A percentile compares a stretch with the other conserved stretches of the same genome.
Evolutionary conservation across 23 red algal genomes (phyloP).

Genomic region (Gracilaria domingensis): DNA sequence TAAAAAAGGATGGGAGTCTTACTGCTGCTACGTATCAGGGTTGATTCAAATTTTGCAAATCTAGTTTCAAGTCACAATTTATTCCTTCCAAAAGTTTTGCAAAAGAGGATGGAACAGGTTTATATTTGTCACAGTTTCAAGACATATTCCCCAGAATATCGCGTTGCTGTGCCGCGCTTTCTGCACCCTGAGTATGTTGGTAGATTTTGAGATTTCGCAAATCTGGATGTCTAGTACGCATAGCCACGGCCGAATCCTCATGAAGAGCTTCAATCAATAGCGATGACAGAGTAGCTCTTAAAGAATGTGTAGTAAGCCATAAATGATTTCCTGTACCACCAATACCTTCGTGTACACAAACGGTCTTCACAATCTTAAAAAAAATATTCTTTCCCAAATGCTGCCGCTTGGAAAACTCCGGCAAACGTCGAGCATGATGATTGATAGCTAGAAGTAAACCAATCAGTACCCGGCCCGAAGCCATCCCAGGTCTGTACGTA

Average conservation of each 20-base stretch:
- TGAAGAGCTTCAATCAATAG: not conserved
- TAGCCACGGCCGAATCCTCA: not conserved
- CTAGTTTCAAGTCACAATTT: conserved; percentile 10
- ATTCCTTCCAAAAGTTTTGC: conserved; percentile 24
- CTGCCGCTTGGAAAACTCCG: not conserved
- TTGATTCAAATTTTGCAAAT: not conserved
- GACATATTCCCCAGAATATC: not conserved
- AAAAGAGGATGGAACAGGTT: not conserved
- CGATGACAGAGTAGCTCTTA: not conserved
- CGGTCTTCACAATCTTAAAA: not conserved
- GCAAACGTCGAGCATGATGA: not conserved
- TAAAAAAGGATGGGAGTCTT: not conserved
- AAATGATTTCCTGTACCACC: not conserved
- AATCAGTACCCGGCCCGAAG: not conserved
- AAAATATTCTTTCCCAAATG: not conserved
- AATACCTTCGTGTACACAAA: not conserved
- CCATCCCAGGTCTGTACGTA: not conserved
- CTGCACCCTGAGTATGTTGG: not conserved
- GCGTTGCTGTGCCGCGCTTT: not conserved
- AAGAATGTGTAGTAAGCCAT: not conserved
- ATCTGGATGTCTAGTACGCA: not conserved
- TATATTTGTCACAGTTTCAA: conserved; percentile 30
- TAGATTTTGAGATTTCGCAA: not conserved
- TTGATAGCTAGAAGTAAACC: not conserved
- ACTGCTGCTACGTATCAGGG: not conserved